Evolutionary conservation across 306 rosid species (phyloP), one percentile per base, ranked within the genome.

Genomic region (Vicia villosa): DNA sequence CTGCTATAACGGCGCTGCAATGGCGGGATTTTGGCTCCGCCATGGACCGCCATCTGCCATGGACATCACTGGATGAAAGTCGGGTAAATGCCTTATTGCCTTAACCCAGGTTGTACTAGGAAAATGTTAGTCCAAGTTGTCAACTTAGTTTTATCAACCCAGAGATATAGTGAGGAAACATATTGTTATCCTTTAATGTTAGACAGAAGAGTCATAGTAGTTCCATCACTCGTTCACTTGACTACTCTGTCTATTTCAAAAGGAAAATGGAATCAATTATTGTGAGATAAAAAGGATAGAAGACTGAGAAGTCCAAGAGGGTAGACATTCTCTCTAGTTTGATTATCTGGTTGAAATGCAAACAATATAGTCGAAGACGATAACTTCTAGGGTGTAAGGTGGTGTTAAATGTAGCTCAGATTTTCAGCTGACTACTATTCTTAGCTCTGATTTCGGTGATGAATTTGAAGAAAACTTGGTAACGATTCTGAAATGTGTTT

Each of bases 361-460:
- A 26, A 16, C 15, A 56, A 24, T 28, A 11, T 30, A 65, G 20
- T 14, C 5, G 13, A 13, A 28, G 22, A 36, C 20, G 30, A 28
- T 47, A 50, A 45, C 52, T 70, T 78, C 10, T 22, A 42, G 51
- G 41, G 41, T 30, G 66, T 20, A 43, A 14, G 38, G 73, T 64
- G 46, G 43, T 56, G 16, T 49, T 38, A 66, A 78, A 46, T 65
- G 59, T 24, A 24, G 49, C 14, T 17, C 57, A 40, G 24, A 20
- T 41, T 69, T 61, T 64, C 42, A 63, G 62, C 38, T 56, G 62
- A 56, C 6, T 6, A 24, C 16, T 55, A 5, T 55, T 19, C 7
- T 37, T 63, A 71, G 61, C 32, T 63, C 63, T 46, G 24, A 72
- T 47, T 36, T 57, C 49, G 13, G 69, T 19, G 46, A 64, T 57